Conservation (phyloP, 2,329 filamentous ascomycete genomes). For the Aspergillus phoenicis region DNA sequence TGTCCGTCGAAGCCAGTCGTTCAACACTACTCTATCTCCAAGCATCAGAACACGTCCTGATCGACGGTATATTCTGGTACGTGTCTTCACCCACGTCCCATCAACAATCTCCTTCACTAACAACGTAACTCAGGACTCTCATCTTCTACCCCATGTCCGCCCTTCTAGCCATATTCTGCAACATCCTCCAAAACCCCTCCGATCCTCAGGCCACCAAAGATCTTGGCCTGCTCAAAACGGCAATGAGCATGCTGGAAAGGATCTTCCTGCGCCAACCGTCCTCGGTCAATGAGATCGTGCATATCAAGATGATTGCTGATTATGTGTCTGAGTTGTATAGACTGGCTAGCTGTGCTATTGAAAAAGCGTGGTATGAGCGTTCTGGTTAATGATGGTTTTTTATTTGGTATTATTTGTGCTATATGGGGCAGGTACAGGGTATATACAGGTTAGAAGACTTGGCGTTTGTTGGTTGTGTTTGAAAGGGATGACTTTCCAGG, state of each 20-base stretch:
- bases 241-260: slow-evolving; percentile 49
- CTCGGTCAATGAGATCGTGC: slow-evolving; percentile 41
- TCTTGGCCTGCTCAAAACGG: slow-evolving; percentile 49
- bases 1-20: slow-evolving; percentile 59
- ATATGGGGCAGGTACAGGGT: background rate
- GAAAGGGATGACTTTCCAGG: background rate
- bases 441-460: background rate
- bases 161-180: slow-evolving; percentile 58
- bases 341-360: slow-evolving; percentile 49
- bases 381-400: background rate
- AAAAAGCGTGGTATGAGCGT: slow-evolving; percentile 39
- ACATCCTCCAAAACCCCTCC: slow-evolving; percentile 54
- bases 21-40: slow-evolving; percentile 56
- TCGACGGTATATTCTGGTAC: slow-evolving; percentile 56
- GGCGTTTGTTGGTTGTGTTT: background rate
- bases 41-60: slow-evolving; percentile 46
- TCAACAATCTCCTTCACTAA: background rate
- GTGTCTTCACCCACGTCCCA: slow-evolving; percentile 16
- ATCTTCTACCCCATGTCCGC: slow-evolving; percentile 61
- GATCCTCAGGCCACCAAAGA: slow-evolving; percentile 50
- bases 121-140: slow-evolving; percentile 47
- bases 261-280: slow-evolving; percentile 32
- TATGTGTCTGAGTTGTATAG: slow-evolving; percentile 51
- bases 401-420: too few species aligned
- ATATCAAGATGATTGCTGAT: slow-evolving; percentile 46